Percentiles rank a stretch among this genome's conserved stretches.
These are phyloP conservation scores for Allomyces macrogynus DNA, from an alignment of 192 early-diverging fungal genomes.

Conservation along the genomic window DNA sequence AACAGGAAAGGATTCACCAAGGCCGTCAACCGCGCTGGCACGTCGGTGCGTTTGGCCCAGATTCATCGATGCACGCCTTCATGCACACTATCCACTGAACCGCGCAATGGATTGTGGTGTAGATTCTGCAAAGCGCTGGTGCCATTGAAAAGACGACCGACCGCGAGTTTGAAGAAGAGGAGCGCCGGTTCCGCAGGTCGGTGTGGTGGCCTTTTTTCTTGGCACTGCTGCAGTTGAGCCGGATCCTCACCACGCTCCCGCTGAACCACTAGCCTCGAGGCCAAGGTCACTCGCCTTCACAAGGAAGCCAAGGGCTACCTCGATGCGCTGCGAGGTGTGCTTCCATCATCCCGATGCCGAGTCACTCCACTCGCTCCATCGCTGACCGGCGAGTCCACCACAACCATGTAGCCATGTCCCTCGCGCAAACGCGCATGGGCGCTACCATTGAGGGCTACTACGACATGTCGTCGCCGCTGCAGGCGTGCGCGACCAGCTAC, in stretches of 20 bases:
- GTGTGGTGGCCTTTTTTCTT: constrained; percentile 1
- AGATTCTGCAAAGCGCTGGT: constrained; percentile 53
- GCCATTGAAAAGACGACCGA: constrained; percentile 54
- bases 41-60: constrained; percentile 16
- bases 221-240: not conserved
- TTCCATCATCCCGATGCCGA: not conserved
- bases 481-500: constrained; percentile 58
- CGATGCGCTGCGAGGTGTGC: constrained; percentile 51
- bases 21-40: constrained; percentile 54
- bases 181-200: constrained; percentile 46
- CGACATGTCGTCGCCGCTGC: constrained; percentile 56
- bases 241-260: not conserved
- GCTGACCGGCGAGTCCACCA: no score
- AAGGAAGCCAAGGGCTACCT: constrained; percentile 88
- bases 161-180: constrained; percentile 52
- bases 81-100: not conserved
- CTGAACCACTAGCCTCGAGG: constrained; percentile 40
- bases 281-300: constrained; percentile 58
- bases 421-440: constrained; percentile 63
- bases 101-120: not conserved
- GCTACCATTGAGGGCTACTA: constrained; percentile 77
- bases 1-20: constrained; percentile 62
- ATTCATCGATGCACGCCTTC: not conserved
- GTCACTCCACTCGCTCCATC: no score
- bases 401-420: constrained; percentile 42